Evolutionary conservation across 1,284 basidiomycete genomes (phyloP), one percentile per base, ranked within the genome.

Genomic region (Malassezia equina): DNA sequence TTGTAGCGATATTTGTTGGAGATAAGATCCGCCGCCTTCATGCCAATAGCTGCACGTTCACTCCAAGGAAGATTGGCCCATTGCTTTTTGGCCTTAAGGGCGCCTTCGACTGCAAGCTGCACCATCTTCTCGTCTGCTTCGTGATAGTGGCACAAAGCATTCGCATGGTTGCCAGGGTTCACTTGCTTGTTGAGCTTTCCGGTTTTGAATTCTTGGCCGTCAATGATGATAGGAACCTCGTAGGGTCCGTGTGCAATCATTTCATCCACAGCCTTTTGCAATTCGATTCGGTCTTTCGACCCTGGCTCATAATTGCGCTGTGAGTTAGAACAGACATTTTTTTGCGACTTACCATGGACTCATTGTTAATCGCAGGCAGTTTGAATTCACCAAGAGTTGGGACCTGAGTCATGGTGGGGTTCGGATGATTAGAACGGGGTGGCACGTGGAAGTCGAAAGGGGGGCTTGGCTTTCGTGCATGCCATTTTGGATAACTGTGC

Each of bases 41-140:
- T 81, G 80, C 96, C 96, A 78, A 98, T 94, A 52, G 93, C 88
- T 6, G 94, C 91, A 46, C 90, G 83, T 77, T 98, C 94, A 70
- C 83, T 85, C 90, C 90, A 98, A 2, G 93, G 90, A 79, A 96
- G 79, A 59, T 82, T 80, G 78, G 95, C 91, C 93, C 93, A 99
- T 41, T 81, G 82, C 23, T 78, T 78, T 77, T 91, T 93, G 40
- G 88, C 90, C 36, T 82, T 82, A 42, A 98, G 81, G 6, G 91
- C 86, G 49, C 87, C 88, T 29, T 87, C 83, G 69, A 99, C 94
- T 25, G 93, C 91, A 56, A 80, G 79, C 3, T 81, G 75, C 47
- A 95, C 83, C 8, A 85, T 58, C 15, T 60, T 56, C 36, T 60
- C 61, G 47, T 90, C 84, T 24, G 91, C 90, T 78, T 91, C 84